Base-by-base conservation (phyloP, 2,329 filamentous ascomycete species). In the Diaporthe citriasiana region DNA sequence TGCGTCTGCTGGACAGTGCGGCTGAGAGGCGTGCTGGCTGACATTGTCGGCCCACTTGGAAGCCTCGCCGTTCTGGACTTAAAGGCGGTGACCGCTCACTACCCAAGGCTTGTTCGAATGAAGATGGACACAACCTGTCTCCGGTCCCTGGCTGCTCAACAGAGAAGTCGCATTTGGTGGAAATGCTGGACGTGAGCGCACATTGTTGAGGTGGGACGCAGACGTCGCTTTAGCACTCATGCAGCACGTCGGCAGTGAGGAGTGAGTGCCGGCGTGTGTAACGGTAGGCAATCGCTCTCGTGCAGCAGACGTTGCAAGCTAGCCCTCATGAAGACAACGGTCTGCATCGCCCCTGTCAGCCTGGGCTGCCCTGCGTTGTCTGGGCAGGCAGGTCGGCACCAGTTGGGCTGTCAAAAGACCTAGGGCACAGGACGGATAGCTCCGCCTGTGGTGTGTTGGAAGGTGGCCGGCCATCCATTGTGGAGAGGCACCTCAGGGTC, bases 11-110 rank as follows among this genome's bases (percentile, higher is more conserved):
- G 59, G 42, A 45, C 59, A 33, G 40, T 65, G 27, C 38, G 42
- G 40, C 59, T 30, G 57, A 42, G 38, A 3, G 40, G 55, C 55
- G 33, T 15, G 56, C 12, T 40, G 40, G 42, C 40, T 47, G 27
- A 65, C 59, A 65, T 35, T 47, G 42, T 27, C 15, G 59, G n/a
- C 40, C 25, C 38, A 47, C 25, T 63, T 63, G 10, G 56, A 60
- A 60, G 9, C 56, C 56, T 60, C n/a, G 8, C 10, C 17, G 42
- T n/a, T 47, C 17, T 33, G 25, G 19, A 19, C 17, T 27, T 19
- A 4, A 17, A 50, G 59, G 42, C 27, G 59, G 42, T 47, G 59
- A 50, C 59, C 17, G 12, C 19, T 65, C 19, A 30, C 17, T 35
- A 19, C 10, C 5, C 27, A 50, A 33, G 7, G 42, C 42, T 25